phyloP scores from a whole-genome alignment of 805 yeast genomes.

The Saccharomycopsis oosterbeekiorum region DNA sequence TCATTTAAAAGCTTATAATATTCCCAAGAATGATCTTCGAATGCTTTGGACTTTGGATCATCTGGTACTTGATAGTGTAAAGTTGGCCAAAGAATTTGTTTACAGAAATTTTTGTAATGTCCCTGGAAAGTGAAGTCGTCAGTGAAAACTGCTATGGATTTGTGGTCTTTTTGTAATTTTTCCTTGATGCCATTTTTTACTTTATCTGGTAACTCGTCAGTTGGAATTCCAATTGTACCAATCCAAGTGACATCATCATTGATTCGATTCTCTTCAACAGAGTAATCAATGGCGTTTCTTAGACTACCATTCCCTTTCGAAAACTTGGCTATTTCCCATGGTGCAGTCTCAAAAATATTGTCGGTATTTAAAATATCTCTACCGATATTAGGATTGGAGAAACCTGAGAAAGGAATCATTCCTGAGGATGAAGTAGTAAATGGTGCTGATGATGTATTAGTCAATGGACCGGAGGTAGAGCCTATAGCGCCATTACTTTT shows the following conservation, averaged over 20 bases:
- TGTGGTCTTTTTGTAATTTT: conserved; percentile 37
- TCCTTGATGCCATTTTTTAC: conserved; percentile 45
- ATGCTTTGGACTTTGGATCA: conserved; percentile 85
- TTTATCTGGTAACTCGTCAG: conserved; percentile 59
- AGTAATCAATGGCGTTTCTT: conserved; percentile 68
- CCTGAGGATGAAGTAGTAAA: conserved; percentile 20
- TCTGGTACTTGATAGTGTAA: conserved; percentile 91
- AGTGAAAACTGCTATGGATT: conserved; percentile 59
- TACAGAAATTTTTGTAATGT: conserved; percentile 84
- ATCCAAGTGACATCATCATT: conserved; percentile 51
- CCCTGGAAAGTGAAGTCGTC: conserved; percentile 79
- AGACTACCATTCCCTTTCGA: conserved; percentile 81
- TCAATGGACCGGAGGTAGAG: conserved; percentile 32
- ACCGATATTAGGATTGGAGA: conserved; percentile 50
- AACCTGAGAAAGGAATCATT: conserved; percentile 64
- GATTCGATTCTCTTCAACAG: conserved; percentile 34
- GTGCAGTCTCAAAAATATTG: conserved; percentile 38
- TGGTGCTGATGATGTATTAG: conserved; percentile 18
- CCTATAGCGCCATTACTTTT: conserved; percentile 32
- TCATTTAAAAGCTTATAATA: conserved; percentile 70
- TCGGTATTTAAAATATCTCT: conserved; percentile 31
- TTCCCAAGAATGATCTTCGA: conserved; percentile 92
- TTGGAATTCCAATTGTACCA: conserved; percentile 89
- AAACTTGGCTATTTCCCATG: conserved; percentile 66
- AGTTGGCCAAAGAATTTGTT: conserved; percentile 94